Conservation (phyloP, 2,329 filamentous ascomycete species). For the Neophaeococcomyces mojaviensis region DNA sequence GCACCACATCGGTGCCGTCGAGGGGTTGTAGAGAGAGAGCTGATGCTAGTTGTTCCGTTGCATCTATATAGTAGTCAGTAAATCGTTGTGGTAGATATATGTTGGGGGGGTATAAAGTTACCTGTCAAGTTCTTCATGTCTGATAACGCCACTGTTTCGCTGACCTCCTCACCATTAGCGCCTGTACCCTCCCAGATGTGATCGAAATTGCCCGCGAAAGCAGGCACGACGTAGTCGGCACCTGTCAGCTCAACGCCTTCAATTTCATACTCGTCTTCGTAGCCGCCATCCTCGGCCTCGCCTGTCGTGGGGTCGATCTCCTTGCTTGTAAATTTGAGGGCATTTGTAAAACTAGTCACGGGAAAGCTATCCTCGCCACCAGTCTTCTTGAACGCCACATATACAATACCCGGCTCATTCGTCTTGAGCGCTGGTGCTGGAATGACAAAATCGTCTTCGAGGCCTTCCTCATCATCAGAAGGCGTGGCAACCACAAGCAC, state of each 20-base stretch:
- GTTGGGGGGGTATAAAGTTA: constrained; percentile 41
- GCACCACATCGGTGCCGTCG: constrained; percentile 84
- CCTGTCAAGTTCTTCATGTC: constrained; percentile 87
- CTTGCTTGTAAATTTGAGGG: constrained; percentile 94
- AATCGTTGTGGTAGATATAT: not conserved
- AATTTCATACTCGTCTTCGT: constrained; percentile 96
- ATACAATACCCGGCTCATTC: constrained; percentile 85
- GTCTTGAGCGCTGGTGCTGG: constrained; percentile 74
- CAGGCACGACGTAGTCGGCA: constrained; percentile 87
- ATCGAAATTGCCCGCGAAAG: constrained; percentile 90
- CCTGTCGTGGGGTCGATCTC: constrained; percentile 93
- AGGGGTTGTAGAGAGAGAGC: constrained; percentile 84
- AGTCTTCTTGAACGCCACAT: constrained; percentile 85
- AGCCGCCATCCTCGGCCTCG: constrained; percentile 84
- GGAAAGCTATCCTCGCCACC: constrained; percentile 68
- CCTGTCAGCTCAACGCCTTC: constrained; percentile 85
- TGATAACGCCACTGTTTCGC: constrained; percentile 81
- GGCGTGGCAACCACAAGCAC: constrained; percentile 77
- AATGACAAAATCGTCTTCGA: constrained; percentile 86
- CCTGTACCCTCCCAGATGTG: constrained; percentile 93
- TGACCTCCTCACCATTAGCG: constrained; percentile 78
- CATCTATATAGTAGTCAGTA: constrained; percentile 54
- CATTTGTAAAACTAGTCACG: constrained; percentile 76
- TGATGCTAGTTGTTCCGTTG: constrained; percentile 82
- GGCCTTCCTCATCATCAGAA: constrained; percentile 60